Percentiles rank a stretch among this genome's conserved stretches.
Conservation (phyloP, 768 basidiomycete species). For the Chalciporus piperatus region DNA sequence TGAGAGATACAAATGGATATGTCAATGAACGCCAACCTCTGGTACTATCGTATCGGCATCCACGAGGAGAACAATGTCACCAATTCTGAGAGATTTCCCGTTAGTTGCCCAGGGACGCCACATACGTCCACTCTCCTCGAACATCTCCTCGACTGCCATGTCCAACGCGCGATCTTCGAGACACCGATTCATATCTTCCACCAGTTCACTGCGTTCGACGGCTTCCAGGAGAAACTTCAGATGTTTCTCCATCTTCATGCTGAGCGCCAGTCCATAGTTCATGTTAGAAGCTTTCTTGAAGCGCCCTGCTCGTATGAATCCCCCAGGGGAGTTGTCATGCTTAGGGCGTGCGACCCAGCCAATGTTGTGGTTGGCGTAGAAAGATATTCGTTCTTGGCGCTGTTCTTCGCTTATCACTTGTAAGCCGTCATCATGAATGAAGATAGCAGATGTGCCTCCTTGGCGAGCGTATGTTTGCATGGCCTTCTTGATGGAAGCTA, state of each 20-base stretch:
- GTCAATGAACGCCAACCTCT: conserved; percentile 36
- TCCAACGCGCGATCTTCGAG: conserved; percentile 72
- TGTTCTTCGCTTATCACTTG: conserved; percentile 48
- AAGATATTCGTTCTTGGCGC: conserved; percentile 45
- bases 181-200: conserved; percentile 32
- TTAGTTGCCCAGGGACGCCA: conserved; percentile 81
- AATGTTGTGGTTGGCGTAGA: conserved; percentile 56
- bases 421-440: conserved; percentile 63
- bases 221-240: conserved; percentile 46
- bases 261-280: conserved; percentile 67
- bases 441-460: conserved; percentile 55
- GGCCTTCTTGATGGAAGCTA: conserved; percentile 64
- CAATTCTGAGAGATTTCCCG: conserved; percentile 70
- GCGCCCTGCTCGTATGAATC: conserved; percentile 53
- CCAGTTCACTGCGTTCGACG: conserved; percentile 40
- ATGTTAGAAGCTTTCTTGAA: conserved; percentile 96
- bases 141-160: conserved; percentile 72
- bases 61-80: conserved; percentile 78
- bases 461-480: conserved; percentile 68
- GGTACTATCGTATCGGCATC: conserved; percentile 90
- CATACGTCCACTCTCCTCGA: conserved; percentile 50
- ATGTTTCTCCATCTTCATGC: conserved; percentile 34
- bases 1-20: not conserved
- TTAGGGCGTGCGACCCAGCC: conserved; percentile 60
- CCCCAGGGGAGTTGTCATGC: conserved; percentile 32